Conservation (phyloP, 2,329 filamentous ascomycete genomes). For the Exophiala mesophila region DNA sequence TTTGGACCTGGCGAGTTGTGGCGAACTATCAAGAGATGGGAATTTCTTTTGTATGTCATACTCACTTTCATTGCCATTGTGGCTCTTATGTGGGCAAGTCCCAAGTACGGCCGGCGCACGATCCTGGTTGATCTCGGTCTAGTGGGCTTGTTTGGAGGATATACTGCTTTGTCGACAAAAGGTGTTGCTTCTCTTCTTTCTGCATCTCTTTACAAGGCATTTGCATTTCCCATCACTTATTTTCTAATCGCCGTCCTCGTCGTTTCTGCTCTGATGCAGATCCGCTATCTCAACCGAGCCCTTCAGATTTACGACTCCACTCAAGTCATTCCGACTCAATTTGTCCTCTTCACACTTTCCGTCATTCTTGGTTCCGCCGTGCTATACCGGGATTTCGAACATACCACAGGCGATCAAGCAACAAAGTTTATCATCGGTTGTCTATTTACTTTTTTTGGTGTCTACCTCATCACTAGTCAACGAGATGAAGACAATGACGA, state of each 20-base stretch:
- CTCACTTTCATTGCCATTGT: constrained; percentile 70
- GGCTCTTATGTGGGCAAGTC: constrained; percentile 74
- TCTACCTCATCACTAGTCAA: constrained; percentile 94
- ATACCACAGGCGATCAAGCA: constrained; percentile 66
- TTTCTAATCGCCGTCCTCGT: constrained; percentile 73
- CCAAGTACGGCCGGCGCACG: constrained; percentile 74
- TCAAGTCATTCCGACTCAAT: constrained; percentile 95
- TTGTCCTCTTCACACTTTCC: constrained; percentile 91
- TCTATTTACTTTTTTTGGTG: constrained; percentile 85
- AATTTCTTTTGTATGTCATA: constrained; percentile 84
- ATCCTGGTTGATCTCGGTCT: constrained; percentile 91
- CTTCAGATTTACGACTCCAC: constrained; percentile 94
- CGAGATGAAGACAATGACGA: constrained; percentile 56
- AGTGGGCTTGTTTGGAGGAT: constrained; percentile 90
- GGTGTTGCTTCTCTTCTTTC: constrained; percentile 93
- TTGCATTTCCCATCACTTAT: constrained; percentile 90
- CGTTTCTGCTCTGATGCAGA: constrained; percentile 87
- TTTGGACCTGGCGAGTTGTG: constrained; percentile 86
- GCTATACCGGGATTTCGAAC: constrained; percentile 90
- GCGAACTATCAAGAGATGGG: constrained; percentile 78
- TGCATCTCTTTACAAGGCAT: constrained; percentile 79
- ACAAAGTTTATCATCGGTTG: constrained; percentile 87
- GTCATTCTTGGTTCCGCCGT: constrained; percentile 93
- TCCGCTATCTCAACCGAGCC: constrained; percentile 88
- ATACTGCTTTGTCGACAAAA: constrained; percentile 95